Base-by-base conservation (phyloP, 2,329 filamentous ascomycete species). In the Exophiala lecanii-corni region DNA sequence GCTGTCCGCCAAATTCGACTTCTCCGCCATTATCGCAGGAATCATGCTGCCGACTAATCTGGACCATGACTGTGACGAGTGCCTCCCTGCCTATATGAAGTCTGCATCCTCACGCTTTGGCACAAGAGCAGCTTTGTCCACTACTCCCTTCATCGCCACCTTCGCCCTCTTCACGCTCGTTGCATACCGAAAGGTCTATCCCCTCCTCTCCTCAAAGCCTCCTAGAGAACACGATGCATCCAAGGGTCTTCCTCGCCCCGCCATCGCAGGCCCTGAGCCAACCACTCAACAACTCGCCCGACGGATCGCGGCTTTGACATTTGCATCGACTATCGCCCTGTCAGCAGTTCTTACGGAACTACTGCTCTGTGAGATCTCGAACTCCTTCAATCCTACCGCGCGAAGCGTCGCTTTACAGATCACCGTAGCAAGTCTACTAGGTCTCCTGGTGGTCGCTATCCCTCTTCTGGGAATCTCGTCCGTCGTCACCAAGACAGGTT, bases 341-440 rank as follows among this genome's bases (percentile, higher is more conserved):
- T 84, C 87, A 4, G 76, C 83, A 26, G 85, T 91, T 1, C 71
- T 94, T 34, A 86, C 81, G 2, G 82, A 89, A 64, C 68, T 94
- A 53, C 85, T 94, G 34, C 74, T 94, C 6, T 88, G 86, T 56
- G 88, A 94, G 64, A 86, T 94, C 32, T 81, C 85, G 18, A 86
- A 87, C 57, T 73, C 84, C 4, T 74, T 87, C n/a, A 76, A 82
- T 51, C 74, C 80, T 5, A 70, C 71, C 21, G 86, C 85, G 9
- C 74, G 87, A 46, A 76, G 75, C 16, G 60, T 84, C 19, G 86
- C 83, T 16, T 70, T 94, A 53, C 74, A 78, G 43, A 65, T 83
- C 20, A 87, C 83, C 0, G 76, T 94, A 18, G 79, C 82, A 5
- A 76, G 79, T 15, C 69, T 94, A 31, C 67, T 94, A 19, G 74